Evolutionary conservation across 2,329 filamentous ascomycete genomes (phyloP).

Genomic region (Didymosphaeria variabile): DNA sequence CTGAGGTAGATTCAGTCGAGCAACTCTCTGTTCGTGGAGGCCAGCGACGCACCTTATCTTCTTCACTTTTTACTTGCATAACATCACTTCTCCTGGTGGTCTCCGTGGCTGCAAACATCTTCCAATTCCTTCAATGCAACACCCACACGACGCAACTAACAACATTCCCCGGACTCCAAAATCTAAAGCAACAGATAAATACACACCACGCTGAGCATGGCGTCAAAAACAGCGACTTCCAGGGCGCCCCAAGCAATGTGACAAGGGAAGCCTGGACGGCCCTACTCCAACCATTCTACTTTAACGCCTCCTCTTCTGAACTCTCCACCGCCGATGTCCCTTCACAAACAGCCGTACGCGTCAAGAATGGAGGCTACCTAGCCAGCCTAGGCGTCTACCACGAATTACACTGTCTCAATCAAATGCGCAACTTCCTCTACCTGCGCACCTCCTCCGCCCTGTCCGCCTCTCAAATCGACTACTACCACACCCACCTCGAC

Average conservation of each 20-base stretch:
- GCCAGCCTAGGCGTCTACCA: conserved; percentile 19
- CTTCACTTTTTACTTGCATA: not conserved
- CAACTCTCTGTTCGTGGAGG: no score
- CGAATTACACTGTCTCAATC: conserved; percentile 18
- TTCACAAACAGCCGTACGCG: not conserved
- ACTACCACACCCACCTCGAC: conserved; percentile 7
- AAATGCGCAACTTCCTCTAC: conserved; percentile 8
- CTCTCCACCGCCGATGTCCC: not conserved
- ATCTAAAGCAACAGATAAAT: not conserved
- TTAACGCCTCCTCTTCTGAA: conserved; percentile 11
- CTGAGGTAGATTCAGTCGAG: not conserved
- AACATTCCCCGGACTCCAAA: conserved; percentile 3
- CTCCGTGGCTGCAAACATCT: not conserved
- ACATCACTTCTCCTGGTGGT: not conserved
- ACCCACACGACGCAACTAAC: not conserved
- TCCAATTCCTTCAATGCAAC: not conserved
- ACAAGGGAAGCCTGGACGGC: conserved; percentile 9
- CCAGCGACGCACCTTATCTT: not conserved
- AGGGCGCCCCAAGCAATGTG: conserved; percentile 7
- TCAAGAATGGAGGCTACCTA: conserved; percentile 12
- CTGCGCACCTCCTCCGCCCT: not conserved
- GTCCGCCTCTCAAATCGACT: not conserved
- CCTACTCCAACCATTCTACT: conserved; percentile 14
- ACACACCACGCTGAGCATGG: conserved; percentile 10
- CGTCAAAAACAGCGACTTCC: conserved; percentile 5